Evolutionary conservation across 106 monocot species (phyloP).

Genomic region (Platanthera zijinensis): DNA sequence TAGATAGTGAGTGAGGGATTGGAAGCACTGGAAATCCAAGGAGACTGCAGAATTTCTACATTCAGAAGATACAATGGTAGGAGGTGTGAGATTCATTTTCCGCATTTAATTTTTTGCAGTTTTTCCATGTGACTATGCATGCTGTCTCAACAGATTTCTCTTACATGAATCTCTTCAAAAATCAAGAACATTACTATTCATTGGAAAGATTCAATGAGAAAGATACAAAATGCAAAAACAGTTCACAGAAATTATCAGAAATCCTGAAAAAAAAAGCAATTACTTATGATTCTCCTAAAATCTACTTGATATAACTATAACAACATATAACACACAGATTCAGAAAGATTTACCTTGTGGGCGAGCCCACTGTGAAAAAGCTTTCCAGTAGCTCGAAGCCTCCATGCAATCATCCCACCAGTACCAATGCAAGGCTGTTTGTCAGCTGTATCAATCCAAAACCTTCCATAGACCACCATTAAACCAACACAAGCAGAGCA

Average conservation of each 20-base stretch:
- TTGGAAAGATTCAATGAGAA: neutral
- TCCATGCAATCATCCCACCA: slow-evolving; percentile 93
- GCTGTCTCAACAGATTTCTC: too few species aligned
- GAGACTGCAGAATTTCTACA: too few species aligned
- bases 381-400: slow-evolving; percentile 73
- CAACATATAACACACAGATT: neutral
- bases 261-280: neutral
- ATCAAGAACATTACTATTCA: too few species aligned
- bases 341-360: slow-evolving; percentile 41
- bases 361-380: slow-evolving; percentile 97
- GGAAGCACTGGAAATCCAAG: too few species aligned
- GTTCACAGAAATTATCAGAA: neutral
- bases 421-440: slow-evolving; percentile 98
- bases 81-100: too few species aligned
- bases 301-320: neutral
- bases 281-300: neutral
- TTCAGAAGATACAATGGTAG: too few species aligned
- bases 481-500: neutral
- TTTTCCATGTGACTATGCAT: too few species aligned
- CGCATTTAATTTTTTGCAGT: too few species aligned
- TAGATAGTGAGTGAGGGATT: too few species aligned
- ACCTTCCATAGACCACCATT: slow-evolving; percentile 29
- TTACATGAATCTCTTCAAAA: too few species aligned
- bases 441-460: slow-evolving; percentile 99
- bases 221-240: neutral